Base-by-base conservation (phyloP, 306 rosid genomes). In the Corylus americana region DNA sequence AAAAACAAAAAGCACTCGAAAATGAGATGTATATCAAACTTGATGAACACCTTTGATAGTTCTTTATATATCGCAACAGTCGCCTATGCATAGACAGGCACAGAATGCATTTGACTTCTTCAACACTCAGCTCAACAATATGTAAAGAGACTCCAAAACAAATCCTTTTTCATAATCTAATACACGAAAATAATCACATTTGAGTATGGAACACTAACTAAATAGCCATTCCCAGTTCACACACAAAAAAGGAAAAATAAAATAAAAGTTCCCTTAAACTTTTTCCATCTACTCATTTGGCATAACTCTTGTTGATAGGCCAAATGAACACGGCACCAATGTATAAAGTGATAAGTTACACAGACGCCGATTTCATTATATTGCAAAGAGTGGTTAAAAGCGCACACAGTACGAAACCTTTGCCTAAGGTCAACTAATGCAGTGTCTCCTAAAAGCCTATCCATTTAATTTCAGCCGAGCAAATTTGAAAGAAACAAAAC, bases 401-500 rank as follows among this genome's bases (percentile, higher is more conserved):
- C 37, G 1, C 47, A 35, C 47, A 27, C 69, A 29, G 4, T 3
- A 29, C 1, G 42, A 1, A 54, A 53, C 27, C 1, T 48, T 25
- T 0, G n/a, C 45, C 79, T 22, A 74, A 29, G 47, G 18, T n/a
- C 50, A 29, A 57, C 42, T 18, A 31, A 9, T 31, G 7, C 7
- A 18, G 27, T 57, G 4, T 17, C 35, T 6, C 67, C 6, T 3
- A 42, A 27, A 1, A 25, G 8, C 25, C 69, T 31, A 29, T 27
- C 72, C 25, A 77, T 11, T 74, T 35, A 35, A 70, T 14, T 12
- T 12, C 51, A 78, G 27, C 42, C 63, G 69, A 53, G 63, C 20
- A 85, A 75, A 67, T 7, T 16, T 0, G 22, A 74, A 61, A 42
- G 39, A 61, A 69, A 58, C 12, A 48, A 45, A 35, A 48, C 64